Evolutionary conservation across 352 stramenopile species (phyloP).

Genomic region (Pythium sp.): DNA sequence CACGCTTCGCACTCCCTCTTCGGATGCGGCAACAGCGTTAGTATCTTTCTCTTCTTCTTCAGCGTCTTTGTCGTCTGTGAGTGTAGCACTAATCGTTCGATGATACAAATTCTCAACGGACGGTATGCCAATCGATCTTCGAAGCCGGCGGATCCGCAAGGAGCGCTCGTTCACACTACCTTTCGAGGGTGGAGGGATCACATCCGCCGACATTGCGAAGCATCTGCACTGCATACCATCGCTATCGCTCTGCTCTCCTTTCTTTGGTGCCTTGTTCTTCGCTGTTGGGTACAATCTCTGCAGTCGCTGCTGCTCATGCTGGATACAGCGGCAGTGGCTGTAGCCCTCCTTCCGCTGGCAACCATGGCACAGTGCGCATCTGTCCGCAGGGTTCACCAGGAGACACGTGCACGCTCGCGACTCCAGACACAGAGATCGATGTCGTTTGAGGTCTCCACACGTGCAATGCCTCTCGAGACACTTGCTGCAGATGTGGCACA

Average conservation of each 20-base stretch:
- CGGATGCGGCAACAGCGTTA: constrained; percentile 17
- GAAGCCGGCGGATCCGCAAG: constrained; percentile 32
- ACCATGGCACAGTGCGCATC: constrained; percentile 56
- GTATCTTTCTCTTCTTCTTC: constrained; percentile 1
- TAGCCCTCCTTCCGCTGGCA: constrained; percentile 32
- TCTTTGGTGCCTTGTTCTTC: constrained; percentile 19
- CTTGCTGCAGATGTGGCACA: constrained; percentile 46
- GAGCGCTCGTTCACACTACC: constrained; percentile 17
- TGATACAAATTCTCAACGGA: constrained; percentile 43
- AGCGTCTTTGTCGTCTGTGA: constrained; percentile 20
- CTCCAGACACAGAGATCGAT: constrained; percentile 39
- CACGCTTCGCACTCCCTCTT: constrained; percentile 24
- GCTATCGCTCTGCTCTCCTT: neutral
- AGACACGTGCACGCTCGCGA: constrained; percentile 65
- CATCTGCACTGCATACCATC: constrained; percentile 30
- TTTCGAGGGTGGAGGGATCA: neutral
- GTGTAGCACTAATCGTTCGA: constrained; percentile 27
- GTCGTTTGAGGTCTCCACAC: constrained; percentile 32
- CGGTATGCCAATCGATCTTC: constrained; percentile 31
- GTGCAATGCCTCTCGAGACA: constrained; percentile 64
- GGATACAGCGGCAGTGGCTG: constrained; percentile 62
- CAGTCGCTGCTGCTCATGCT: constrained; percentile 37
- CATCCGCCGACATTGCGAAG: constrained; percentile 21
- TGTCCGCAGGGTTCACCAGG: constrained; percentile 19
- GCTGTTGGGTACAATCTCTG: constrained; percentile 17